Evolutionary conservation across 1,284 basidiomycete species (phyloP).

Genomic region (Meripilus lineatus): DNA sequence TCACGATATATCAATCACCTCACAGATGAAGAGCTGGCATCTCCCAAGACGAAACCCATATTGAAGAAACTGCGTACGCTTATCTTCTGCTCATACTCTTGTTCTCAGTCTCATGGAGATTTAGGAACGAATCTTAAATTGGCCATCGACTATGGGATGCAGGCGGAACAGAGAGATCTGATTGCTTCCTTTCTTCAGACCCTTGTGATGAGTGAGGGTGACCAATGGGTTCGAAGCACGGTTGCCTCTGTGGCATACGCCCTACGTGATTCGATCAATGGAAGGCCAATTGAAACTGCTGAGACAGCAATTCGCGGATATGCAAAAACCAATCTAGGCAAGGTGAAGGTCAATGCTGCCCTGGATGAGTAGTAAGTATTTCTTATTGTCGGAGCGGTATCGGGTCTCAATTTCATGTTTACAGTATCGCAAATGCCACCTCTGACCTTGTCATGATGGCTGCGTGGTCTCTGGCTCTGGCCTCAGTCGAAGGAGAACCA

Average conservation of each 20-base stretch:
- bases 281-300: slow-evolving; percentile 65
- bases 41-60: slow-evolving; percentile 57
- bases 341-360: slow-evolving; percentile 68
- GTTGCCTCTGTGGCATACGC: slow-evolving; percentile 55
- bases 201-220: slow-evolving; percentile 82
- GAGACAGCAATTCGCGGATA: slow-evolving; percentile 66
- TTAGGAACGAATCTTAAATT: slow-evolving; percentile 74
- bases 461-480: slow-evolving; percentile 60
- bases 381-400: not conserved
- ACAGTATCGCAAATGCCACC: slow-evolving; percentile 75
- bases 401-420: slow-evolving; percentile 4
- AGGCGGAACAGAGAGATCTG: slow-evolving; percentile 71
- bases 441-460: slow-evolving; percentile 70
- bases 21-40: slow-evolving; percentile 62
- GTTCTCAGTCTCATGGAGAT: no score
- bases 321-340: slow-evolving; percentile 71
- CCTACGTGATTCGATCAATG: slow-evolving; percentile 54
- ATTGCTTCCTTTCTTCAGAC: slow-evolving; percentile 81
- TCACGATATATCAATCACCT: slow-evolving; percentile 78
- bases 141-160: slow-evolving; percentile 77
- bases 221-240: slow-evolving; percentile 69
- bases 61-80: slow-evolving; percentile 69
- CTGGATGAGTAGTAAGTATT: slow-evolving; percentile 77
- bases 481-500: slow-evolving; percentile 45
- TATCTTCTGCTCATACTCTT: no score